These are phyloP conservation scores for Jaltomata sinuosa DNA, from an alignment of 257 asterid genomes.

Conservation along the genomic window DNA sequence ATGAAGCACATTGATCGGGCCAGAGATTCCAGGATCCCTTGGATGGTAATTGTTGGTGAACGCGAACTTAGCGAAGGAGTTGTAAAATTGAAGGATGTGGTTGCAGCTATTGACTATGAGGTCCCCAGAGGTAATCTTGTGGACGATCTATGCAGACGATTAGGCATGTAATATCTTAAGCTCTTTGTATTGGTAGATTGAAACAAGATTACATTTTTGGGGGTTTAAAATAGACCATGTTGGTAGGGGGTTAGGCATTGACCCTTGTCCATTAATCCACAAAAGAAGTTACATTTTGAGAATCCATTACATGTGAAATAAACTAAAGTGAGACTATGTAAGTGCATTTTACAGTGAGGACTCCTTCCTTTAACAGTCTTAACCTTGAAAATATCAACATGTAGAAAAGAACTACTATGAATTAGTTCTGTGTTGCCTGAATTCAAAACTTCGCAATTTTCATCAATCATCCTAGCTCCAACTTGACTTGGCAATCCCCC, in stretches of 20 bases:
- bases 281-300: not conserved
- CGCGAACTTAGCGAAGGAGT: conserved; percentile 48
- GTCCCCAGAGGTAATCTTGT: conserved; percentile 46
- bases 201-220: not conserved
- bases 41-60: conserved; percentile 73
- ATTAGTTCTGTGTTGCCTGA: too few species aligned
- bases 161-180: conserved; percentile 14
- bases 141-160: conserved; percentile 39
- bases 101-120: conserved; percentile 27
- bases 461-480: too few species aligned
- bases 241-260: not conserved
- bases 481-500: too few species aligned
- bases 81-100: conserved; percentile 53
- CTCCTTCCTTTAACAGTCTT: too few species aligned
- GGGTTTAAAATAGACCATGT: not conserved
- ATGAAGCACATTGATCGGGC: conserved; percentile 66
- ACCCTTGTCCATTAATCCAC: not conserved
- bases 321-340: not conserved
- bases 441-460: too few species aligned
- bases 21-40: conserved; percentile 57
- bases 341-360: not conserved
- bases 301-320: not conserved
- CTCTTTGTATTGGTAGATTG: not conserved
- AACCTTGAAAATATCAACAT: too few species aligned
- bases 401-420: too few species aligned